Percentiles rank a stretch among this genome's conserved stretches.
Evolutionary conservation across 176 grass and related monocot species (phyloP).

Genomic region (Zea luxurians): DNA sequence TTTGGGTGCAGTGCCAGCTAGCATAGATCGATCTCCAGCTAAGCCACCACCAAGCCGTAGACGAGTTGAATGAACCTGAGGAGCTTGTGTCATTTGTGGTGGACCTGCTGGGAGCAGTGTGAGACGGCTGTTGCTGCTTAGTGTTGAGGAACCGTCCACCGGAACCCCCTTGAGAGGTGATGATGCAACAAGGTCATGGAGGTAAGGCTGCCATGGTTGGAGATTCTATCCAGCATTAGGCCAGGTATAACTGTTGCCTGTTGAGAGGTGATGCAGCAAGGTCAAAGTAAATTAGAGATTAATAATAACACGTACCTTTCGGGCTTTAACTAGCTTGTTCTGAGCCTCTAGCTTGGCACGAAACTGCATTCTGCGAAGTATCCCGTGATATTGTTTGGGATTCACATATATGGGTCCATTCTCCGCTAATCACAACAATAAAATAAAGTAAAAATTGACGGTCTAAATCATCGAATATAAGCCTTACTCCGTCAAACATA

Average conservation of each 20-base stretch:
- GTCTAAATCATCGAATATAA: too few relatives aligned
- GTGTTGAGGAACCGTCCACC: conserved; percentile 75
- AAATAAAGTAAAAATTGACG: too few relatives aligned
- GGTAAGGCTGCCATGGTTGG: conserved; percentile 58
- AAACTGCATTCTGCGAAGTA: conserved; percentile 76
- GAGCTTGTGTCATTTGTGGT: conserved; percentile 1
- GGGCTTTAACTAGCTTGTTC: conserved; percentile 58
- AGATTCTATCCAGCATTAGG: conserved; percentile 8
- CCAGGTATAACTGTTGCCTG: background rate
- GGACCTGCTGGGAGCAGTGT: background rate
- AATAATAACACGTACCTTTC: conserved; percentile 50
- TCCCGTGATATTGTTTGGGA: conserved; percentile 82
- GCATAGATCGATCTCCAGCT: background rate
- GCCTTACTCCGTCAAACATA: too few relatives aligned
- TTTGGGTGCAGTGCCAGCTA: background rate
- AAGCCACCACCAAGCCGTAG: conserved; percentile 21
- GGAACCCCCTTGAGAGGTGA: conserved; percentile 52
- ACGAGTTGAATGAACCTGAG: conserved; percentile 28
- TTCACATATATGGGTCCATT: conserved; percentile 86
- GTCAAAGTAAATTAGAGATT: conserved; percentile 1
- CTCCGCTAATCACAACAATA: conserved; percentile 54
- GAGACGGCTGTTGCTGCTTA: conserved; percentile 43
- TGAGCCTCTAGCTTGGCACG: conserved; percentile 84
- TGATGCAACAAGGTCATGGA: conserved; percentile 74
- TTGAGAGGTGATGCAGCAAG: background rate